These are phyloP conservation scores for Candida boidinii DNA, from an alignment of 805 yeast species.

Conservation along the genomic window DNA sequence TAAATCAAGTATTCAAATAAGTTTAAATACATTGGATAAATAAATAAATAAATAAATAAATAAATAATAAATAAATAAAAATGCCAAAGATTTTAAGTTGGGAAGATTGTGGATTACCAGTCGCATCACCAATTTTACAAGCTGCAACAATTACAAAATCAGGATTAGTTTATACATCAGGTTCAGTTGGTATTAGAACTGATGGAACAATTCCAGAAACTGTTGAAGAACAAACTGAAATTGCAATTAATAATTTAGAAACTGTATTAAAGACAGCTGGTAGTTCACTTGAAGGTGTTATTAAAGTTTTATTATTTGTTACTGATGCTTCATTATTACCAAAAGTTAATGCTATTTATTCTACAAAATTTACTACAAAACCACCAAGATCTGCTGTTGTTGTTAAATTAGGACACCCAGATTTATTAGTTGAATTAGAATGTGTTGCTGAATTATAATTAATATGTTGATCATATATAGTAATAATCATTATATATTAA, in stretches of 20 bases:
- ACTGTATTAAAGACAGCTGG: constrained; percentile 35
- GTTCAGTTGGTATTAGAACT: constrained; percentile 17
- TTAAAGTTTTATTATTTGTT: constrained; percentile 43
- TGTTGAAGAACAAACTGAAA: constrained; percentile 36
- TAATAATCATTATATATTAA: too few species aligned
- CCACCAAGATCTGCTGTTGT: constrained; percentile 50
- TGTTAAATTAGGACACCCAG: constrained; percentile 41
- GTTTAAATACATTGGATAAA: too few species aligned
- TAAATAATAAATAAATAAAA: background rate
- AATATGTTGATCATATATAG: too few species aligned
- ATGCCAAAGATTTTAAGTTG: constrained; percentile 16
- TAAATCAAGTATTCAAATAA: too few species aligned
- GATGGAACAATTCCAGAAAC: constrained; percentile 32
- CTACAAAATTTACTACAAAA: constrained; percentile 33
- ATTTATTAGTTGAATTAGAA: constrained; percentile 44
- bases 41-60: too few species aligned
- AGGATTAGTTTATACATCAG: constrained; percentile 21
- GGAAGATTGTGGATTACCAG: constrained; percentile 15
- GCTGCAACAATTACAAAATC: constrained; percentile 15
- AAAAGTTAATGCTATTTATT: constrained; percentile 37
- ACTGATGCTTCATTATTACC: constrained; percentile 32
- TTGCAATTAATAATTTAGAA: constrained; percentile 35
- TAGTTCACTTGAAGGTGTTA: constrained; percentile 33
- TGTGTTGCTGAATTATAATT: constrained; percentile 24
- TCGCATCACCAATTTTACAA: constrained; percentile 12